These are phyloP conservation scores for Annona cherimola DNA, from an alignment of 164 flowering plant genomes.

Conservation along the genomic window DNA sequence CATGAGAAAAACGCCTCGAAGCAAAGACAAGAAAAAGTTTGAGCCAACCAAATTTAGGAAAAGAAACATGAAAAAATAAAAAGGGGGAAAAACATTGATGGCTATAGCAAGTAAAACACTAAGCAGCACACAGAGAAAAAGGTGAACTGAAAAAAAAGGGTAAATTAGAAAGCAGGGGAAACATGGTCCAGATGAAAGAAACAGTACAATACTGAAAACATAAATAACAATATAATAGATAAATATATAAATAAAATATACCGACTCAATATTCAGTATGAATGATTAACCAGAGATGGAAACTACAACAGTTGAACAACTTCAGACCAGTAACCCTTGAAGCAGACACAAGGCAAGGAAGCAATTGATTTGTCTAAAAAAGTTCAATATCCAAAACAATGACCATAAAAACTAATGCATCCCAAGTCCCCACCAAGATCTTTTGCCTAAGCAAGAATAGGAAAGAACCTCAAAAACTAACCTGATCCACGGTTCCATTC, in stretches of 20 bases:
- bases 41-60: no score
- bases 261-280: neutral
- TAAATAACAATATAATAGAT: no score
- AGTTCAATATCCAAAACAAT: neutral
- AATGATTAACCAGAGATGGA: neutral
- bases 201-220: neutral
- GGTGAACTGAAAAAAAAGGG: neutral
- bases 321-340: neutral
- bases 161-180: neutral
- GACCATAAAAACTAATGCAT: neutral
- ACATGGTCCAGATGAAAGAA: neutral
- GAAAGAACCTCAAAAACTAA: constrained; percentile 16
- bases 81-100: neutral
- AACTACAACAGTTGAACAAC: neutral
- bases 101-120: neutral
- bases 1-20: no score
- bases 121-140: neutral
- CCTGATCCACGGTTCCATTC: constrained; percentile 85
- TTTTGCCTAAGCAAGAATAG: neutral
- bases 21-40: no score
- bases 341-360: neutral
- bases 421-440: neutral
- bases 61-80: no score
- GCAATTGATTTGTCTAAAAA: no score
- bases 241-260: no score